Percentiles rank a stretch among this genome's conserved stretches.
Evolutionary conservation across 192 early-diverging fungal species (phyloP).

Genomic region (Bifiguratus adelaidae): DNA sequence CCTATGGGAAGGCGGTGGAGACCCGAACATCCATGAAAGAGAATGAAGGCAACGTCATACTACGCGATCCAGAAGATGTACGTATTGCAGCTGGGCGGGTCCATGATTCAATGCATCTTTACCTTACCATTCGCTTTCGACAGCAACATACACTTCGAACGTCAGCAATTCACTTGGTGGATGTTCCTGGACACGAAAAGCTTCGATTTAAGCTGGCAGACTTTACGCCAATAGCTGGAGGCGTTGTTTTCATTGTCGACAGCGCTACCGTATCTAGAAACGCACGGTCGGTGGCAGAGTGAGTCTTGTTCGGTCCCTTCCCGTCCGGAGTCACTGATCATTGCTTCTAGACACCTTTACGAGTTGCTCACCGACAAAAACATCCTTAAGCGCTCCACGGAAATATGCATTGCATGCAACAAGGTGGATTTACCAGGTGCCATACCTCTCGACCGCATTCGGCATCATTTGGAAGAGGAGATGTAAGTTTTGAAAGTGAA

Average conservation of each 20-base stretch:
- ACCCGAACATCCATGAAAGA: constrained; percentile 66
- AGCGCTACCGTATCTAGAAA: constrained; percentile 43
- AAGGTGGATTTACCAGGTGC: constrained; percentile 71
- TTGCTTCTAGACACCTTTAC: constrained; percentile 45
- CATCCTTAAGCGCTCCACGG: constrained; percentile 42
- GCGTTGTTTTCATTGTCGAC: constrained; percentile 75
- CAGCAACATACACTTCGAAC: constrained; percentile 3
- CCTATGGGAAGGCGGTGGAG: constrained; percentile 23
- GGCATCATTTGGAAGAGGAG: constrained; percentile 60
- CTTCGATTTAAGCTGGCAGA: constrained; percentile 63
- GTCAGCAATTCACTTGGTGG: constrained; percentile 51
- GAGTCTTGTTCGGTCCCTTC: not conserved
- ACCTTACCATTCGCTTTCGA: not conserved
- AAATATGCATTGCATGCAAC: constrained; percentile 72
- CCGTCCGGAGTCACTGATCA: not conserved
- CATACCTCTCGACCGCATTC: constrained; percentile 52
- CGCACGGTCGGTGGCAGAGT: constrained; percentile 55
- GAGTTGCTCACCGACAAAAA: constrained; percentile 61
- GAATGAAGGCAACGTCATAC: constrained; percentile 45
- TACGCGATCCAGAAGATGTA: constrained; percentile 2
- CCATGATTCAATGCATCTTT: not conserved
- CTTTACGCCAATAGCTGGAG: constrained; percentile 52
- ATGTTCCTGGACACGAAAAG: constrained; percentile 85
- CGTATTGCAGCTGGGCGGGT: not conserved
- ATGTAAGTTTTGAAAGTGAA: constrained; percentile 38